These are phyloP conservation scores for Epichloe gansuensis DNA, from an alignment of 2,329 filamentous ascomycete genomes.

Conservation along the genomic window DNA sequence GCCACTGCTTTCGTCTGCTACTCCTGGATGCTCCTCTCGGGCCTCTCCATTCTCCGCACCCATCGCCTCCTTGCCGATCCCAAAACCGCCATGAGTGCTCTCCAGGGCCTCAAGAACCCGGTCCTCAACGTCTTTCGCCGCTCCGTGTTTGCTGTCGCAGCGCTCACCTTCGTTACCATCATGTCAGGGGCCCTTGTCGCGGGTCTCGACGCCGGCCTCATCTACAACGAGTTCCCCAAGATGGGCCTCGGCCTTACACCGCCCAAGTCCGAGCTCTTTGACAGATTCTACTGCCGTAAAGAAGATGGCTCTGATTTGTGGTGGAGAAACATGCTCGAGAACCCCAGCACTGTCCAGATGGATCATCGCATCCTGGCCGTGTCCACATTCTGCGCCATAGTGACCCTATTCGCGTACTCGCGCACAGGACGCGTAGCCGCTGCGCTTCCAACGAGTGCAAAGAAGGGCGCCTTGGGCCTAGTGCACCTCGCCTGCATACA, in stretches of 20 bases:
- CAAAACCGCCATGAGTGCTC: constrained; percentile 43
- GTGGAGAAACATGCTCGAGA: constrained; percentile 98
- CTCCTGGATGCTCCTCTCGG: constrained; percentile 85
- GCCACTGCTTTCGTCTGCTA: constrained; percentile 89
- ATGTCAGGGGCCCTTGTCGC: constrained; percentile 92
- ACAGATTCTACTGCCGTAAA: constrained; percentile 71
- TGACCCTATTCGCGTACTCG: constrained; percentile 71
- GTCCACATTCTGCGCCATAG: constrained; percentile 72
- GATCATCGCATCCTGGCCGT: constrained; percentile 89
- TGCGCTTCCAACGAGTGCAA: constrained; percentile 50
- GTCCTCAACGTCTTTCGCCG: constrained; percentile 62
- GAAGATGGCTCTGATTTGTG: constrained; percentile 72
- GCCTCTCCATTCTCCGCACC: constrained; percentile 70
- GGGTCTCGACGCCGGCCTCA: constrained; percentile 87
- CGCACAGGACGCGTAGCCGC: constrained; percentile 48
- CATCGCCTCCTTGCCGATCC: constrained; percentile 60
- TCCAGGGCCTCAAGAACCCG: constrained; percentile 52
- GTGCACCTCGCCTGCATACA: constrained; percentile 75
- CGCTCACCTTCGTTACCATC: constrained; percentile 75
- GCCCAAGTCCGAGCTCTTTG: constrained; percentile 71
- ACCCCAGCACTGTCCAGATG: constrained; percentile 88
- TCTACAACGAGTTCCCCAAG: constrained; percentile 97
- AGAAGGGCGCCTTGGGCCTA: constrained; percentile 62
- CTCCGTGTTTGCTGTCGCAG: constrained; percentile 56
- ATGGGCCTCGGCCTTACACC: constrained; percentile 83